These are phyloP conservation scores for Macrolepiota albuminosa DNA, from an alignment of 768 basidiomycete species.

Conservation along the genomic window DNA sequence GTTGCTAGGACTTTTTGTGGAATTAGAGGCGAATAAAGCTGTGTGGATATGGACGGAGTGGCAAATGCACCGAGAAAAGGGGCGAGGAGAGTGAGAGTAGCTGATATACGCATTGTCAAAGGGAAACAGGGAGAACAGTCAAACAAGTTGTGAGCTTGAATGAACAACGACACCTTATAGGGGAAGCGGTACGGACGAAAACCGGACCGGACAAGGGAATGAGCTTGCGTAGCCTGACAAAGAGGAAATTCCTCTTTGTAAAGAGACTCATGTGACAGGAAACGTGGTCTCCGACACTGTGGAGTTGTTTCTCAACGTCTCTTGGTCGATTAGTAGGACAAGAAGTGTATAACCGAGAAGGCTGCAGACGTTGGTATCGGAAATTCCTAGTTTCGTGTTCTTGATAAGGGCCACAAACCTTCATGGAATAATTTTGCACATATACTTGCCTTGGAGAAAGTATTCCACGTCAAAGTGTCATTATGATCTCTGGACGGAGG, in stretches of 20 bases:
- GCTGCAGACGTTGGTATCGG: too few relatives aligned
- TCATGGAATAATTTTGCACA: background rate
- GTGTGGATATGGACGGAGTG: conserved; percentile 27
- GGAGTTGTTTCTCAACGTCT: background rate
- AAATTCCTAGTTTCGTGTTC: background rate
- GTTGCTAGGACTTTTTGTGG: conserved; percentile 56
- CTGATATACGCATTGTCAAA: conserved; percentile 1
- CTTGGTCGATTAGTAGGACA: background rate
- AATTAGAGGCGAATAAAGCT: conserved; percentile 58
- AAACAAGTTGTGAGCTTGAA: background rate
- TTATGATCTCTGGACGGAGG: background rate
- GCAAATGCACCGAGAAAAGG: conserved; percentile 14
- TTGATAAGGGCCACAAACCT: background rate
- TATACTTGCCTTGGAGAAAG: too few relatives aligned
- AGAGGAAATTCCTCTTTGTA: conserved; percentile 8
- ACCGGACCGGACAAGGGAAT: conserved; percentile 19
- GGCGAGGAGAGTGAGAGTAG: conserved; percentile 11
- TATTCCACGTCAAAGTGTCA: background rate
- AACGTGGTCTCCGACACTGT: background rate
- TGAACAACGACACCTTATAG: background rate
- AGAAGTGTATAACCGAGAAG: background rate
- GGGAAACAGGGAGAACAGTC: background rate
- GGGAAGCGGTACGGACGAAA: background rate
- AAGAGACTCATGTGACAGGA: conserved; percentile 10
- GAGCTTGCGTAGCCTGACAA: background rate